A percentile compares a stretch with the other conserved stretches of the same genome.
These are phyloP conservation scores for Aspergillus spinulosporus DNA, from an alignment of 2,329 filamentous ascomycete species.

Conservation along the genomic window DNA sequence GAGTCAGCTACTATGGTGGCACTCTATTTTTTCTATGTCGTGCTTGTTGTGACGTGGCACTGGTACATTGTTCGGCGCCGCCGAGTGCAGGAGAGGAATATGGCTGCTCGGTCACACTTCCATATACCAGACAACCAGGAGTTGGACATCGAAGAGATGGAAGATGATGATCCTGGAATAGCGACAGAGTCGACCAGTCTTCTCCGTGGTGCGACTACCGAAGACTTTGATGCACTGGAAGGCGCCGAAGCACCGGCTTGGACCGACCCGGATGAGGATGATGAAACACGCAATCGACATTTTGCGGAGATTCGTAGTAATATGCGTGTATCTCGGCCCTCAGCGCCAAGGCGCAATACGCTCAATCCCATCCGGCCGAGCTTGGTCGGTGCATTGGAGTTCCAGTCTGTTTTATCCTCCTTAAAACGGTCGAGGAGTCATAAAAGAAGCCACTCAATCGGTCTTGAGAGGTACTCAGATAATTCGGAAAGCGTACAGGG, in stretches of 20 bases:
- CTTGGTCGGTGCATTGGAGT: slow-evolving; percentile 89
- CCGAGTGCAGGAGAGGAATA: slow-evolving; percentile 64
- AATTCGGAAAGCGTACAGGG: slow-evolving; percentile 48
- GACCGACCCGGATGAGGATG: slow-evolving; percentile 57
- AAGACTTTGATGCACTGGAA: slow-evolving; percentile 65
- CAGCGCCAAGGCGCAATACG: slow-evolving; percentile 67
- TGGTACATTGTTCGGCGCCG: slow-evolving; percentile 72
- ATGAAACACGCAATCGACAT: slow-evolving; percentile 59
- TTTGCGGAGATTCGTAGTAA: slow-evolving; percentile 84
- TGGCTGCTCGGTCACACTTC: slow-evolving; percentile 74
- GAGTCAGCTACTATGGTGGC: slow-evolving; percentile 88
- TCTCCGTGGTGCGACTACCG: slow-evolving; percentile 52
- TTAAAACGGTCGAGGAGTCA: slow-evolving; percentile 79
- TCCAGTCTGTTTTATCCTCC: slow-evolving; percentile 84
- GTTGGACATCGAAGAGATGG: slow-evolving; percentile 56
- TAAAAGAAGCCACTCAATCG: slow-evolving; percentile 64
- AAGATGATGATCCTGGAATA: slow-evolving; percentile 55
- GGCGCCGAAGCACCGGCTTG: slow-evolving; percentile 49
- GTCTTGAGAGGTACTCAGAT: slow-evolving; percentile 69
- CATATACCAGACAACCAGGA: slow-evolving; percentile 62
- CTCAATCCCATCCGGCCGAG: slow-evolving; percentile 88
- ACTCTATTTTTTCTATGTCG: slow-evolving; percentile 87
- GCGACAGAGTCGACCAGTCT: slow-evolving; percentile 49
- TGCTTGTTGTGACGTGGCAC: slow-evolving; percentile 87
- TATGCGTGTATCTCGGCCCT: slow-evolving; percentile 81